Base-by-base conservation (phyloP, 768 basidiomycete genomes). In the Phylloporus sp. region DNA sequence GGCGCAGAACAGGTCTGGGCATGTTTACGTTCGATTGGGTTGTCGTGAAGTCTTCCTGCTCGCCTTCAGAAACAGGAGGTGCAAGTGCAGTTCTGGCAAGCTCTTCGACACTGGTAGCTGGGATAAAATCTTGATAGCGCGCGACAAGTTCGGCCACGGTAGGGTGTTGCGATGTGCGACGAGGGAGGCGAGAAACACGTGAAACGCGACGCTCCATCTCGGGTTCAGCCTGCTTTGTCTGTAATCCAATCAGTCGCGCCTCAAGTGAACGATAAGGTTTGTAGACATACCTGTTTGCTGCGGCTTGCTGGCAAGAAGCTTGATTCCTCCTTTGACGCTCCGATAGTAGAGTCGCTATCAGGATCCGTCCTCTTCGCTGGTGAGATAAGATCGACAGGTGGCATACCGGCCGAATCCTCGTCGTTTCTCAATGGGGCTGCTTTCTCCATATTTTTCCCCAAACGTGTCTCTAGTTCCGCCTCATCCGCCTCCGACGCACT, bases 261-360 rank as follows among this genome's bases (percentile, higher is more conserved):
- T 28, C 44, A 45, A 10, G 22, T 24, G 13, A 31, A 50, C 10
- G 22, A 46, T 13, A n/a, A 22, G 10, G n/a, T 9, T 28, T 34
- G n/a, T 7, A 9, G 13, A 58, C 70, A 44, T 44, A 75, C 76
- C 55, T 61, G 59, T 46, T 58, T 49, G 20, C 28, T 40, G 52
- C 54, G 54, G 22, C 60, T 57, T 35, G 48, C 53, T 31, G 39
- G 61, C 9, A 63, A 36, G 15, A 53, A 51, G 38, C 45, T 27
- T 4, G 48, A 56, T 35, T 54, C 63, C 13, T 69, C 69, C 52
- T 71, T 69, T 15, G 59, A 61, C 3, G 82, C 88, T 20, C 83
- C 88, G 45, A 93, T 91, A 1, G 91, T 93, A 15, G 88, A 91
- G 62, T 93, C 91, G 59, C 86, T 91, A 39, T 91, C 91, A 3